Base-by-base conservation (phyloP, 306 rosid species). In the Crataegus laevigata region DNA sequence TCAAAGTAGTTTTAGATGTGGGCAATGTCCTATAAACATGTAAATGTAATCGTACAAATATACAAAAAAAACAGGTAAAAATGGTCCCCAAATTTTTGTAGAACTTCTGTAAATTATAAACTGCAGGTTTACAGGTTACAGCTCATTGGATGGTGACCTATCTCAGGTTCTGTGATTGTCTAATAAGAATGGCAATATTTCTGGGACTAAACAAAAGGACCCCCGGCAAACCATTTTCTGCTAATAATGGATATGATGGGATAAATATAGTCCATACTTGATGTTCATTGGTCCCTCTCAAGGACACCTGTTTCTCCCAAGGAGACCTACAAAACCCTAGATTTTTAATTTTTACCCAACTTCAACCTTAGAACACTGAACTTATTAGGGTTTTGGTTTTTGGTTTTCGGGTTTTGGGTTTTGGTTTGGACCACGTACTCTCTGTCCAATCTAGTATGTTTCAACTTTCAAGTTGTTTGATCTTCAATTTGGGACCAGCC, bases 241-340 rank as follows among this genome's bases (percentile, higher is more conserved):
- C 42, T 61, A 61, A 72, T 50, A 68, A 66, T 21, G 73, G 84
- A 76, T 45, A 11, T 65, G 26, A 60, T 3, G 55, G 64, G 17
- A 67, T 72, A 34, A 47, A 76, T 77, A 76, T 78, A 82, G 73
- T 28, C 77, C 43, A 42, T 26, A 60, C 21, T 15, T 5, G 34
- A 70, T 71, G 72, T 28, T 25, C 68, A 29, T 64, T 88, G 93
- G 85, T 81, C 82, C 96, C 89, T 77, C 30, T 69, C 57, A 55
- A 64, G 58, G 76, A 78, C 64, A 74, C 89, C 87, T 90, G 96
- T 90, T 82, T 86, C 93, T 51, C 86, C 51, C 71, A 74, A 76
- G 96, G 96, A 88, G 80, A 79, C 93, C 85, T 79, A 60, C 69
- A 64, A 10, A 47, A 71, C 65, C 13, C 30, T n/a, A 62, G 17